Evolutionary conservation across 345 rosid species (phyloP).

Genomic region (Eucalyptus urophylla): DNA sequence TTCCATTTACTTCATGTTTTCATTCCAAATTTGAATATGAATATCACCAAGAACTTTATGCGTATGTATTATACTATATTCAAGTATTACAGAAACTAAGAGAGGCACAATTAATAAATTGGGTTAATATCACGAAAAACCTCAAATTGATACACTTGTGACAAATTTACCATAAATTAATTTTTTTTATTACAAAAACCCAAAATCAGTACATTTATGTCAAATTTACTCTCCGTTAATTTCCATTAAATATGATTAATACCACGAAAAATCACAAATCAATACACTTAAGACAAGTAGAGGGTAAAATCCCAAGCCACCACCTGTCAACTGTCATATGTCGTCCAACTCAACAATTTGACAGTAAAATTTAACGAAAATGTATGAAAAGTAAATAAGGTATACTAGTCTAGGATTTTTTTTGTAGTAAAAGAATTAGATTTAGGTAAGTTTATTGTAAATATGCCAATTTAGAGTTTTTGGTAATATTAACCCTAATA

Average conservation of each 20-base stretch:
- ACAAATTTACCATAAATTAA: no score
- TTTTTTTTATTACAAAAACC: neutral
- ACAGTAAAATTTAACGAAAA: no score
- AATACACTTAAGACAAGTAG: no score
- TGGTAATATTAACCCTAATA: neutral
- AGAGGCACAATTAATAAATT: neutral
- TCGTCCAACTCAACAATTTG: neutral
- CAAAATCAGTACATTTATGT: neutral
- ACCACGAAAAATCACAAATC: no score
- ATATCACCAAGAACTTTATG: neutral
- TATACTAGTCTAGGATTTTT: neutral
- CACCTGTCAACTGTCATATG: rapidly evolving
- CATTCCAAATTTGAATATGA: neutral
- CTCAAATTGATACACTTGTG: rapidly evolving
- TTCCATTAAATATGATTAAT: neutral
- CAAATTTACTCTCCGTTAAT: neutral
- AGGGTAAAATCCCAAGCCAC: no score
- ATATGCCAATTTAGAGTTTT: neutral
- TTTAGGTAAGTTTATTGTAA: no score
- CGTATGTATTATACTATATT: neutral
- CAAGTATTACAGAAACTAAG: neutral
- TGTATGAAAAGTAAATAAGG: no score
- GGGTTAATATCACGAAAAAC: no score
- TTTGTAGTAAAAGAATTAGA: neutral
- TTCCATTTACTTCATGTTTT: neutral